These are phyloP conservation scores for Pelargonium citronellum DNA, from an alignment of 441 rosid genomes.

Conservation along the genomic window DNA sequence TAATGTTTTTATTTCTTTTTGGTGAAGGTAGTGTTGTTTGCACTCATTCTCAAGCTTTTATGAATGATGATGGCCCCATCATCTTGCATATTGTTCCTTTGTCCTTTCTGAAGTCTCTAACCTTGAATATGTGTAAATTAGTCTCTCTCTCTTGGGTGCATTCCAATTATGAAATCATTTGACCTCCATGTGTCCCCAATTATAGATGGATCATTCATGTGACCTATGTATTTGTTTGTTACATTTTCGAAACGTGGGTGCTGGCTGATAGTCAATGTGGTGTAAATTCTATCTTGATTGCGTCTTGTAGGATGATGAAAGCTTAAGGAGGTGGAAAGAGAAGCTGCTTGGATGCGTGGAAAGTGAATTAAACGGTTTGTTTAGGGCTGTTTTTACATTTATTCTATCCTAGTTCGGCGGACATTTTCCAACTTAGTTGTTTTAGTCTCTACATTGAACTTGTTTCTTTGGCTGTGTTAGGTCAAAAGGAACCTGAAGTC, in stretches of 20 bases:
- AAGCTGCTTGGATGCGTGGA: slow-evolving; percentile 49
- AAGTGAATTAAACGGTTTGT: slow-evolving; percentile 41
- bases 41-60: background rate
- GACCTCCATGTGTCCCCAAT: background rate
- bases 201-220: background rate
- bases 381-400: background rate
- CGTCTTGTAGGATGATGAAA: slow-evolving; percentile 50
- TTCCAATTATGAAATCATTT: background rate
- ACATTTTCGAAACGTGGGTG: background rate
- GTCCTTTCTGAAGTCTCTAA: background rate
- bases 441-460: slow-evolving; percentile 1
- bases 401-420: background rate
- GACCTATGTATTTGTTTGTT: background rate
- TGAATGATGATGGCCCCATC: too few species aligned
- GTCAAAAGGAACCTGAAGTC: slow-evolving; percentile 51
- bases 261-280: background rate
- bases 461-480: slow-evolving; percentile 22
- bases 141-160: background rate
- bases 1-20: background rate
- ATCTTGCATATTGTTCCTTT: background rate
- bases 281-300: background rate
- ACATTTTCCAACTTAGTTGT: slow-evolving; percentile 4
- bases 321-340: slow-evolving; percentile 59
- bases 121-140: too few species aligned
- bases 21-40: background rate